Percentiles rank a stretch among this genome's conserved stretches.
phyloP scores from a whole-genome alignment of 2,329 filamentous ascomycete genomes.

The Cercospora zeae-maydis region DNA sequence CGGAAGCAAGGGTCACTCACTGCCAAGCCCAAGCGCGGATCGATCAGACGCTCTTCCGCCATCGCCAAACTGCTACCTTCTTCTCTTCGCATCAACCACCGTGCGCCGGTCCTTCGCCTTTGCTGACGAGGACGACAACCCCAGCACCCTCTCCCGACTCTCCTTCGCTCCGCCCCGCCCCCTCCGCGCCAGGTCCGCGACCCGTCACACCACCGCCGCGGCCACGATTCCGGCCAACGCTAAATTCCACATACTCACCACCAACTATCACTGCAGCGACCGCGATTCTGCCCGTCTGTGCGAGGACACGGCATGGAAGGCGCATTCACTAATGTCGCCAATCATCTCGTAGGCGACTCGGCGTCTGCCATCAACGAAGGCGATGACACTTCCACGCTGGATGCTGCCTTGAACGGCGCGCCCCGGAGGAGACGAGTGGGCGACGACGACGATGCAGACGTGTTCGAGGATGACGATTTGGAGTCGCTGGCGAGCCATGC shows the following conservation, averaged over 20 bases:
- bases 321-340: constrained; percentile 82
- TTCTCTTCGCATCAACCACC: background rate
- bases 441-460: constrained; percentile 84
- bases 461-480: constrained; percentile 66
- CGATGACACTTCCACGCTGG: constrained; percentile 55
- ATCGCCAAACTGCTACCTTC: background rate
- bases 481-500: constrained; percentile 76
- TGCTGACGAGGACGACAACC: constrained; percentile 11
- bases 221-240: constrained; percentile 8
- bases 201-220: constrained; percentile 1
- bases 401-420: constrained; percentile 67
- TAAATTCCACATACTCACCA: constrained; percentile 7
- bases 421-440: constrained; percentile 68
- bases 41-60: constrained; percentile 1
- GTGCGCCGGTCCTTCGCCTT: constrained; percentile 6
- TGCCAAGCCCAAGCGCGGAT: constrained; percentile 3
- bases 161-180: background rate
- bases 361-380: constrained; percentile 83
- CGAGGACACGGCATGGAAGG: constrained; percentile 62
- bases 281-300: constrained; percentile 8
- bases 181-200: background rate
- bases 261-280: constrained; percentile 14
- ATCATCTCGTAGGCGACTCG: constrained; percentile 79
- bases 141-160: constrained; percentile 3
- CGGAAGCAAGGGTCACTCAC: background rate